Percentiles rank a stretch among this genome's conserved stretches.
phyloP scores from a whole-genome alignment of 768 basidiomycete species.

The Lenzites betulinus region DNA sequence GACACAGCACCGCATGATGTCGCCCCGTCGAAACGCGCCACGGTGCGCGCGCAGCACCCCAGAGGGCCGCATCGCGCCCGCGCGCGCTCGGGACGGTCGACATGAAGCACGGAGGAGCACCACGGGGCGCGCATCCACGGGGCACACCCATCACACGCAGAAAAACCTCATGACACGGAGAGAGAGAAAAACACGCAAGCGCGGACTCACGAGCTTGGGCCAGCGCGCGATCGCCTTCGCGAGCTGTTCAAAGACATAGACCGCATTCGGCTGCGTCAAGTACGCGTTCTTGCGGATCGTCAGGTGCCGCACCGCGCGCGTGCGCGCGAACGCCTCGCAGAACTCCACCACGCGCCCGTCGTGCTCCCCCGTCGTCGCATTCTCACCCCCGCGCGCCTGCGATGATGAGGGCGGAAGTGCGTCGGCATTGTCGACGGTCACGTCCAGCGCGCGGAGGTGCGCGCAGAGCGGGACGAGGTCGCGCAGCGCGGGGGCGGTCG shows the following conservation, averaged over 20 bases:
- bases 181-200: background rate
- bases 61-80: no score
- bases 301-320: constrained; percentile 45
- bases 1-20: background rate
- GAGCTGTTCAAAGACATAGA: constrained; percentile 46
- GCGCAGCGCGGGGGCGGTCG: constrained; percentile 43
- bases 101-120: no score
- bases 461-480: constrained; percentile 39
- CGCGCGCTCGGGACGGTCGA: no score
- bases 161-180: background rate
- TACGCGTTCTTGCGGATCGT: constrained; percentile 59
- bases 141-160: no score
- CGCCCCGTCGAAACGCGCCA: no score
- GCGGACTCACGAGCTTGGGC: constrained; percentile 48
- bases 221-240: constrained; percentile 47
- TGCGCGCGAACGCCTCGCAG: constrained; percentile 41
- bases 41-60: no score
- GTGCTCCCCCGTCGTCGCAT: no score
- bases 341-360: constrained; percentile 32
- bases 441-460: constrained; percentile 42
- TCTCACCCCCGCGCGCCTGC: no score
- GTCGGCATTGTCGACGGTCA: constrained; percentile 34
- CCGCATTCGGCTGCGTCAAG: constrained; percentile 52
- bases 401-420: no score
- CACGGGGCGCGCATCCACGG: no score